Conservation (phyloP, 2,329 filamentous ascomycete species). For the Colletotrichum sp. region DNA sequence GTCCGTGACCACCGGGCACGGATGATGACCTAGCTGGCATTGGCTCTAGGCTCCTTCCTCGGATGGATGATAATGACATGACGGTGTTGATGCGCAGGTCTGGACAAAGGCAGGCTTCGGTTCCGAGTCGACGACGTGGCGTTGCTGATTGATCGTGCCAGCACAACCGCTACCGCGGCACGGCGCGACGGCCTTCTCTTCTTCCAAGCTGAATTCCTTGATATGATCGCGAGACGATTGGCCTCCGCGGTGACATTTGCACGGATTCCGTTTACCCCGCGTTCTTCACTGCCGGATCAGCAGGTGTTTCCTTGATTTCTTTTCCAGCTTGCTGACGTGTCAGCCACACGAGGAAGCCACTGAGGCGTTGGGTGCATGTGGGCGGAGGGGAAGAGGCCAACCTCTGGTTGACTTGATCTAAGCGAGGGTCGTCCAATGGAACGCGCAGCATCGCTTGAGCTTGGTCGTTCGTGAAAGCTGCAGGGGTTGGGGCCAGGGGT, state of each 20-base stretch:
- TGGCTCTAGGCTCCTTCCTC: background rate
- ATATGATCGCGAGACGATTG: background rate
- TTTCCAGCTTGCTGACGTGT: background rate
- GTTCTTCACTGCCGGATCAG: slow-evolving; percentile 2
- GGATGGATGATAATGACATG: background rate
- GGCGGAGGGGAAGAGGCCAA: background rate
- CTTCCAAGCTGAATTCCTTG: background rate
- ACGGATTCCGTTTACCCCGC: background rate
- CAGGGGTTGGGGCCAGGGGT: slow-evolving; percentile 3
- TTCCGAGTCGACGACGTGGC: background rate
- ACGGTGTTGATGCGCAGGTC: background rate
- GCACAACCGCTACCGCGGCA: background rate
- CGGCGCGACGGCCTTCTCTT: background rate
- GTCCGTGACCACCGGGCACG: background rate
- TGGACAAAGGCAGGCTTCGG: background rate
- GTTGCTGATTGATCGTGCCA: background rate
- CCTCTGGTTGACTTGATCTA: background rate
- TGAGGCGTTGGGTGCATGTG: background rate
- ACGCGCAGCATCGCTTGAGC: background rate
- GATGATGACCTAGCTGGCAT: background rate
- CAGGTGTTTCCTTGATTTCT: background rate
- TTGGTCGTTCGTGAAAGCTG: background rate
- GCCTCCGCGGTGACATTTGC: background rate
- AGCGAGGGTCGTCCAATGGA: background rate
- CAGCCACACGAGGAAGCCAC: background rate